Evolutionary conservation across 2,329 filamentous ascomycete species (phyloP).

Genomic region (Scedosporium minutisporum): DNA sequence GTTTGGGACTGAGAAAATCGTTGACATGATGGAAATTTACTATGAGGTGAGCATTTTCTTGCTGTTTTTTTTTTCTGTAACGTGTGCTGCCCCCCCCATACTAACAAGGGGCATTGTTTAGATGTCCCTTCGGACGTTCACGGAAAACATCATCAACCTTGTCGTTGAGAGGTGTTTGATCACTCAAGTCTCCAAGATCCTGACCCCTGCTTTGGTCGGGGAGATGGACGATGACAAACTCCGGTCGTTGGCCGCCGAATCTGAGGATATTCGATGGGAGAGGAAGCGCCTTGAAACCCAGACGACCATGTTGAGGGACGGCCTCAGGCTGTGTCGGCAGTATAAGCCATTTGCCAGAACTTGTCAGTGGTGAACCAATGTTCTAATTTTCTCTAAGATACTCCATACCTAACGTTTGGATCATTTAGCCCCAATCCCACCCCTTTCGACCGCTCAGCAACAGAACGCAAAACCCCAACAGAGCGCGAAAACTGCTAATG

Average conservation of each 20-base stretch:
- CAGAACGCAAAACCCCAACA: too few relatives aligned
- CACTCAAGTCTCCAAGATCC: slow-evolving; percentile 26
- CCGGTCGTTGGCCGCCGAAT: slow-evolving; percentile 20
- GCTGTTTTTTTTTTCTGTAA: not conserved
- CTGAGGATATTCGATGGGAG: slow-evolving; percentile 13
- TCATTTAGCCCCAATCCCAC: too few relatives aligned
- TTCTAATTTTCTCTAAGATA: too few relatives aligned
- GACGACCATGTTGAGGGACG: not conserved
- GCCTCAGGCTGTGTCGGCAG: not conserved
- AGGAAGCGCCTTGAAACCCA: slow-evolving; percentile 4
- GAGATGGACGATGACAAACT: slow-evolving; percentile 22
- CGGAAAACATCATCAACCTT: slow-evolving; percentile 37
- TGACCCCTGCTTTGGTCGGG: slow-evolving; percentile 27
- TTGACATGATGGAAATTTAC: slow-evolving; percentile 34
- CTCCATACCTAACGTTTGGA: not conserved
- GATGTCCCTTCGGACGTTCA: slow-evolving; percentile 33
- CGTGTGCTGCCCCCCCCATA: too few relatives aligned
- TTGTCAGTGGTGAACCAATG: not conserved
- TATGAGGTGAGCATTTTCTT: slow-evolving; percentile 25
- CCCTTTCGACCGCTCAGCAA: too few relatives aligned
- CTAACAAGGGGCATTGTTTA: slow-evolving; percentile 10
- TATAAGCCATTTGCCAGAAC: not conserved
- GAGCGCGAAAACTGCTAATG: too few relatives aligned
- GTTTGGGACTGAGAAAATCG: slow-evolving; percentile 27
- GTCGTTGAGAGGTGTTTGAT: slow-evolving; percentile 39